Base-by-base conservation (phyloP, 371 early-diverging fungal species). In the Rhizopus sp. region DNA sequence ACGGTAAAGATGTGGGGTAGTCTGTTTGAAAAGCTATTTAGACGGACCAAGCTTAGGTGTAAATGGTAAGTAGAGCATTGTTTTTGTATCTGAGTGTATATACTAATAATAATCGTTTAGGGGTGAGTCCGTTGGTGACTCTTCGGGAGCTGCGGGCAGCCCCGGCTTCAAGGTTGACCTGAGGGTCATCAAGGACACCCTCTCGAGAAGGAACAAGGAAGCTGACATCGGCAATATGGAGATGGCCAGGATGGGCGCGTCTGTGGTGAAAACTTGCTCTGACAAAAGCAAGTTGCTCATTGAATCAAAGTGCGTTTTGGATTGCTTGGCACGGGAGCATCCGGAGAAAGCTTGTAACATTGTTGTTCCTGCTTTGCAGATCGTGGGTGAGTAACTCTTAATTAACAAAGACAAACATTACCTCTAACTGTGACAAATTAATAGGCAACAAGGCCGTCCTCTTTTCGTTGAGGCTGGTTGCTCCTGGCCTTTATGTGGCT, bases 401-500 rank as follows among this genome's bases (percentile, higher is more conserved):
- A 16, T n/a, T 51, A 35, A 35, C 1, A 7, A 51, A 7, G 16
- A 16, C 13, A 23, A 23, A 23, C 23, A 23, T 23, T 23, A 23
- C 23, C 23, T 16, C 23, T 35, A 29, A 17, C 5, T 9, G 7
- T 35, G 16, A 15, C 16, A 32, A 33, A 47, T 10, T 34, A 3
- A 1, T 48, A 56, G 56, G 49, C 4, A n/a, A 7, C 17, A 34
- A 56, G 13, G 38, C 56, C 6, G 15, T 5, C 1, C 37, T 56
- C 0, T 29, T 29, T 13, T 46, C 48, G 6, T 31, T 56, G 4
- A 17, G 13, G n/a, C 13, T 56, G 1, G 39, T 16, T 3, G 49
- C 48, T 23, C 3, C 47, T 29, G 40, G 56, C 5, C 44, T 56
- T 0, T 56, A 56, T 16, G 37, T 56, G 10, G 56, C 16, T 29